Base-by-base conservation (phyloP, 345 rosid genomes). In the Salix udensis region DNA sequence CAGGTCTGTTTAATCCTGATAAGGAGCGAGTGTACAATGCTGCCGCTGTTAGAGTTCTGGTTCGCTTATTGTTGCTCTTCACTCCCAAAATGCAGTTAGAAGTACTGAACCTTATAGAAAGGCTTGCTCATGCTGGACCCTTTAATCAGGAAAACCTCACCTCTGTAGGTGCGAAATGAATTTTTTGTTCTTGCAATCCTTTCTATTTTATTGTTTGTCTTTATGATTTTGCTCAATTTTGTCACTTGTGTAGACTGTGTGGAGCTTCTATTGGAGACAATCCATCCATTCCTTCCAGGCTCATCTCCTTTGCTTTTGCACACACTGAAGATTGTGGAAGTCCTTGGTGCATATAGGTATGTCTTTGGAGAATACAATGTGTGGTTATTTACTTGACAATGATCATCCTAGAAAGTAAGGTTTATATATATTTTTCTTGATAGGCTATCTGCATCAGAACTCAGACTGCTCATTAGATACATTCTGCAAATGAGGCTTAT, bases 391-490 rank as follows among this genome's bases (percentile, higher is more conserved):
- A 52, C 79, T 76, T 70, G 42, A 67, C 69, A 72, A 72, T 23
- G 73, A 34, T 82, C 72, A 66, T 75, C 68, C 76, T 62, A 28
- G 65, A 61, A 77, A 68, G 66, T 76, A 62, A 70, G 75, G 65
- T 73, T 24, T 67, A 39, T 76, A 78, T 80, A 36, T 36, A 34
- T 78, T 82, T 71, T 42, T 84, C 74, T 79, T 77, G 85, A 82
- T 87, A 96, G 99, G 95, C 89, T 96, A 87, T 94, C 98, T 79
- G 85, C 96, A 70, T 89, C 95, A 68, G 99, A 96, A 85, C 92
- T 96, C 74, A 91, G 94, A 72, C 82, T 86, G 66, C 93, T 96
- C 80, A 81, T 92, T 79, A 88, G 97, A 86, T 96, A 92, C 80
- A 83, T 94, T 81, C 70, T 96, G 78, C 99, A 91, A 80, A 92